phyloP scores from a whole-genome alignment of 306 rosid species.

The Ormosia emarginata region DNA sequence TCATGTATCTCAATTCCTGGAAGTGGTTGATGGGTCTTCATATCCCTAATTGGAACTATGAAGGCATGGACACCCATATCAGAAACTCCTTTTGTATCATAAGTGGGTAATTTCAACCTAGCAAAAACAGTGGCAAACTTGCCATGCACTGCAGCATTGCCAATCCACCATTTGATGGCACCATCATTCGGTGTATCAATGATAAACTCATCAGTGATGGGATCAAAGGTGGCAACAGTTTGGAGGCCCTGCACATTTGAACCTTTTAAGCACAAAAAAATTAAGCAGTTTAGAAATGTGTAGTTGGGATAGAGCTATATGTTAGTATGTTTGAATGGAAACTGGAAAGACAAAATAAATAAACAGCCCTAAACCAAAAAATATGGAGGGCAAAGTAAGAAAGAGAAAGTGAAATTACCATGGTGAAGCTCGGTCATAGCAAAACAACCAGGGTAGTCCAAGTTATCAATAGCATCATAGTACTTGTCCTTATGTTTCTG shows the following conservation, averaged over 20 bases:
- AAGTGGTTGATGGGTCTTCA: conserved; percentile 83
- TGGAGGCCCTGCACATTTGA: conserved; percentile 97
- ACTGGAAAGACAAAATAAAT: not conserved
- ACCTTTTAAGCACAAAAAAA: conserved; percentile 48
- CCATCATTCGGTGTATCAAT: conserved; percentile 92
- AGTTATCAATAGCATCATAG: conserved; percentile 79
- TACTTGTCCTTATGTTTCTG: conserved; percentile 86
- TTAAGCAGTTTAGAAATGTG: conserved; percentile 8
- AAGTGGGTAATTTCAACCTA: conserved; percentile 65
- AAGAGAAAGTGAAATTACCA: conserved; percentile 40
- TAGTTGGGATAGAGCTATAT: not conserved
- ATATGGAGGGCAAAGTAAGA: not conserved
- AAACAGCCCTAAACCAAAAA: not conserved
- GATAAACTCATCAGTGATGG: conserved; percentile 72
- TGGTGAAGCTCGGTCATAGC: conserved; percentile 99
- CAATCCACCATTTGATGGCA: conserved; percentile 99
- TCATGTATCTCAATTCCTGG: conserved; percentile 94
- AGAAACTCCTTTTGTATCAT: conserved; percentile 56
- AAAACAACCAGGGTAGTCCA: conserved; percentile 89
- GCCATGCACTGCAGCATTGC: conserved; percentile 98
- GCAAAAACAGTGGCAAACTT: conserved; percentile 94
- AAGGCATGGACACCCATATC: conserved; percentile 99
- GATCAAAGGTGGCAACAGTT: conserved; percentile 84
- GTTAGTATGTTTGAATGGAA: not conserved
- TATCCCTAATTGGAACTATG: conserved; percentile 89